Base-by-base conservation (phyloP, 1,284 basidiomycete species). In the Melanopsichium pennsylvanicum region DNA sequence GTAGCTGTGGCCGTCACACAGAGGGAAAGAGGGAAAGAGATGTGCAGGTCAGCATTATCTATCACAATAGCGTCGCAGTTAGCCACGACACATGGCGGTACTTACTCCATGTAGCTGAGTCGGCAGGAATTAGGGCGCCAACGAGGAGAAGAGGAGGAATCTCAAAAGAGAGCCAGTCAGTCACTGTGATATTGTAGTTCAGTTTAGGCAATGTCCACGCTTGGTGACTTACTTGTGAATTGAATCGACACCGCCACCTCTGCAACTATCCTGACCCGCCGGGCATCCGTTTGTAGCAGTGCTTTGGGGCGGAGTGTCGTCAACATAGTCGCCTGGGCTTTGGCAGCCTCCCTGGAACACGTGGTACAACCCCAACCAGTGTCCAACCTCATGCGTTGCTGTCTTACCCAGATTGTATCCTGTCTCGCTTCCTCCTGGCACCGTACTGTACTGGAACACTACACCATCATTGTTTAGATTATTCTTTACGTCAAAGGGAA, bases 261-360 rank as follows among this genome's bases (percentile, higher is more conserved):
- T 8, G 26, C 70, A 73, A 32, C 51, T 57, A 41, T 75, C 72
- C 36, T 69, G 55, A 13, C 46, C 42, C 3, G 31, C 19, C 3
- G 72, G 70, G 36, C 72, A 72, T 2, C 70, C 72, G 13, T 36
- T 55, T 11, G 70, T 66, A 3, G 70, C 57, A 2, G 21, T 19
- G n/a, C 47, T 55, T 50, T 75, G 61, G 29, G 72, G 59, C 22
- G 85, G 84, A 2, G 86, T 86, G 67, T 87, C 86, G 31, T 75
- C 70, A 46, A 87, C 86, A 32, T 58, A 72, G 72, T 87, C 86
- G 13, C 86, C 86, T 15, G 81, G 49, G 32, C 82, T 82, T 29
- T 62, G 67, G 82, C 86, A 87, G 5, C 86, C 86, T 23, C 86
- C 86, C 71, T 87, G 84, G 82, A 87, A 87, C 29, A 86, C 85